phyloP scores from a whole-genome alignment of 2,329 filamentous ascomycete species.

The Akanthomyces uredinophilus region DNA sequence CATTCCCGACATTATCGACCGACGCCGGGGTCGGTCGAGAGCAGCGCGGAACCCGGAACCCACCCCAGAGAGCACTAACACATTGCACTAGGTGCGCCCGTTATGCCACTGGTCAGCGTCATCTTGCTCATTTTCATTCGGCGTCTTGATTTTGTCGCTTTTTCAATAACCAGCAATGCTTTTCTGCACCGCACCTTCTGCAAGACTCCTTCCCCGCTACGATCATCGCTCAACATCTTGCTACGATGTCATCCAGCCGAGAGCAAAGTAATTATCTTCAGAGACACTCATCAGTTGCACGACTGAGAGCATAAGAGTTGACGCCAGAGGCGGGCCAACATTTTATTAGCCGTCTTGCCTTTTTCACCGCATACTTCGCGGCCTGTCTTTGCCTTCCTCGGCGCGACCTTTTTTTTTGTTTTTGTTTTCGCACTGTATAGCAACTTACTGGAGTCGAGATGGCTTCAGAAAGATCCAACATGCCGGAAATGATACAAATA shows the following conservation, averaged over 20 bases:
- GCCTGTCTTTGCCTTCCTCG: too few species aligned
- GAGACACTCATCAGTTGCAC: too few species aligned
- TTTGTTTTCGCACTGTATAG: too few species aligned
- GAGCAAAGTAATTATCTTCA: too few species aligned
- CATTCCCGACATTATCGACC: not conserved
- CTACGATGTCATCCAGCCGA: too few species aligned
- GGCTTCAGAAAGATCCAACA: not conserved
- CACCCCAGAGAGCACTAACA: not conserved
- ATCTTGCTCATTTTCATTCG: not conserved
- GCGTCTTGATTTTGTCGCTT: not conserved
- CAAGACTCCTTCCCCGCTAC: too few species aligned
- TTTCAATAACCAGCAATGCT: not conserved
- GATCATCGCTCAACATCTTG: too few species aligned
- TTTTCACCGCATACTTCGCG: not conserved
- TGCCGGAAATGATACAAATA: not conserved
- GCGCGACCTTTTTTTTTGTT: not conserved
- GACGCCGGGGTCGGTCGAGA: not conserved
- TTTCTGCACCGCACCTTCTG: not conserved
- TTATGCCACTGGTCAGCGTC: not conserved
- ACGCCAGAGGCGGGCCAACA: not conserved
- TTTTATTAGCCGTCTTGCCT: not conserved
- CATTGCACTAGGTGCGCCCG: not conserved
- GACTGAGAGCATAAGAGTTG: not conserved
- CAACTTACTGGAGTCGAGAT: not conserved
- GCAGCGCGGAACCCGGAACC: not conserved